These are phyloP conservation scores for Cercis canadensis DNA, from an alignment of 306 rosid genomes.

Conservation along the genomic window DNA sequence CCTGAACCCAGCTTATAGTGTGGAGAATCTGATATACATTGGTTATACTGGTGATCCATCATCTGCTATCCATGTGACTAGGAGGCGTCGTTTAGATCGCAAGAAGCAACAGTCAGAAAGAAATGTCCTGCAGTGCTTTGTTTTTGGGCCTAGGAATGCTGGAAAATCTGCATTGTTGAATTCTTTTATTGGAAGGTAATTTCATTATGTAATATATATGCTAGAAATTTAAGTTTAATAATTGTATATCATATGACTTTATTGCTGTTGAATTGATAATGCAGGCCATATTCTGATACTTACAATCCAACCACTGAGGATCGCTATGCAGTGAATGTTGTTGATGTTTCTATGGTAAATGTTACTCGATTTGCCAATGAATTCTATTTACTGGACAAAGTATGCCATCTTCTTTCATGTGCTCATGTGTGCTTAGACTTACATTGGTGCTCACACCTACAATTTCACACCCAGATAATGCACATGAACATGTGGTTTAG, in stretches of 20 bases:
- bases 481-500: background rate
- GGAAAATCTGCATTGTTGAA: constrained; percentile 92
- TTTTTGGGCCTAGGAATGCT: constrained; percentile 91
- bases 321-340: constrained; percentile 77
- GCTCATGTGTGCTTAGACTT: background rate
- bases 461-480: background rate
- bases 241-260: constrained; percentile 13
- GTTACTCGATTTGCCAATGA: constrained; percentile 11
- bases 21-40: constrained; percentile 92
- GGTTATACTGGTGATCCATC: constrained; percentile 79
- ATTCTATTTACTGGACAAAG: background rate
- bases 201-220: background rate
- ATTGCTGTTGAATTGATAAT: constrained; percentile 36
- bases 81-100: constrained; percentile 83
- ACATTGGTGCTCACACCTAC: background rate
- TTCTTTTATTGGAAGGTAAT: constrained; percentile 81
- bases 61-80: constrained; percentile 80
- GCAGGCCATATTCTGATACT: constrained; percentile 69
- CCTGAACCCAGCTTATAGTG: constrained; percentile 72
- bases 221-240: background rate
- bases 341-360: constrained; percentile 60
- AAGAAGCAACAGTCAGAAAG: constrained; percentile 87
- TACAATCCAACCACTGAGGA: constrained; percentile 72
- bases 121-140: constrained; percentile 88
- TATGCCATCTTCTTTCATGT: background rate